Evolutionary conservation across 2,329 filamentous ascomycete genomes (phyloP).

Genomic region (Dactylellina leptospora): DNA sequence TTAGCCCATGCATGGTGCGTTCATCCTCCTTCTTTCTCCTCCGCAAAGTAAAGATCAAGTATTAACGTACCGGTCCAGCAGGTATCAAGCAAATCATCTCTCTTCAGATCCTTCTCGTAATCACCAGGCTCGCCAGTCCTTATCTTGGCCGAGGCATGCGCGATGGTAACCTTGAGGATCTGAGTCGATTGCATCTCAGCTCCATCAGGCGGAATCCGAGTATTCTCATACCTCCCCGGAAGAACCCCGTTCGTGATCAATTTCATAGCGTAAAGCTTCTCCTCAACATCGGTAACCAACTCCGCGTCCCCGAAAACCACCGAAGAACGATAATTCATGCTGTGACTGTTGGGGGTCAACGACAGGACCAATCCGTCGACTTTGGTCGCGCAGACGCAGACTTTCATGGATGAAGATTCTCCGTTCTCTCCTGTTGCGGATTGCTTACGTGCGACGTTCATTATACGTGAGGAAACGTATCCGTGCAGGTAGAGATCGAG

Average conservation of each 20-base stretch:
- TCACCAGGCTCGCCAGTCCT: conserved; percentile 72
- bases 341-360: conserved; percentile 81
- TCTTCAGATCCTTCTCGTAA: conserved; percentile 67
- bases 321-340: conserved; percentile 85
- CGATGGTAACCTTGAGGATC: conserved; percentile 74
- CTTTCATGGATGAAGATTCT: conserved; percentile 69
- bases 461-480: conserved; percentile 80
- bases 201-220: conserved; percentile 74
- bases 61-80: conserved; percentile 66
- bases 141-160: conserved; percentile 78
- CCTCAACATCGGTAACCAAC: conserved; percentile 72
- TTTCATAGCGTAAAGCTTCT: conserved; percentile 81
- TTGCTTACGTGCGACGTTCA: conserved; percentile 69
- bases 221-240: conserved; percentile 73
- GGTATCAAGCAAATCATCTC: conserved; percentile 63
- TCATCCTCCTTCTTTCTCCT: too few relatives aligned
- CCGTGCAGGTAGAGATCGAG: conserved; percentile 84
- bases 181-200: conserved; percentile 79
- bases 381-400: conserved; percentile 76
- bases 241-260: conserved; percentile 80
- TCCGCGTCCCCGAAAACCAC: conserved; percentile 78
- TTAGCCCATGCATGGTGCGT: too few relatives aligned
- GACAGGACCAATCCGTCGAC: conserved; percentile 82
- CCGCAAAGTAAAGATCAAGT: too few relatives aligned
- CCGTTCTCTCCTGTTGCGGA: conserved; percentile 51